Conservation (phyloP, 139 green algal genomes). For the Auxenochlorella pyrenoidosa region DNA sequence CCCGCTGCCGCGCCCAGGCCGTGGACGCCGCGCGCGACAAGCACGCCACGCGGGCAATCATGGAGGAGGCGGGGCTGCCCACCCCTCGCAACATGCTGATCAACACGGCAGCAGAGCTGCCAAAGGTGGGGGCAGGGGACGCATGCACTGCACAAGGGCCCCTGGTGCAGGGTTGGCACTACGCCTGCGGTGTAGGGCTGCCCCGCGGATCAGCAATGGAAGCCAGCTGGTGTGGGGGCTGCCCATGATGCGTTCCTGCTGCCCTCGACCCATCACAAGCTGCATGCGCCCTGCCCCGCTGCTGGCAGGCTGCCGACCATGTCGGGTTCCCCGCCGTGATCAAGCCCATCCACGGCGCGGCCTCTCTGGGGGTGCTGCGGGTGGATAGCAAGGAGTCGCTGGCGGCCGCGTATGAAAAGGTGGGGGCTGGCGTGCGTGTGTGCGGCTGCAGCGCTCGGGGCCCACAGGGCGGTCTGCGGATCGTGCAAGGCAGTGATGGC, state of each 20-base stretch:
- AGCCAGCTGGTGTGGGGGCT: too few species aligned
- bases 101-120: slow-evolving; percentile 54
- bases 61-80: slow-evolving; percentile 79
- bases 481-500: too few species aligned
- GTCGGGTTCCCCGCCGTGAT: slow-evolving; percentile 90
- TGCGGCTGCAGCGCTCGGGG: too few species aligned
- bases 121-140: slow-evolving; percentile 28
- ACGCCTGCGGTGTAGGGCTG: too few species aligned
- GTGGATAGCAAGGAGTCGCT: slow-evolving; percentile 76
- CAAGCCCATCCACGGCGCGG: slow-evolving; percentile 90
- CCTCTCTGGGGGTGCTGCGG: slow-evolving; percentile 88
- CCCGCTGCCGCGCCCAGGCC: slow-evolving; percentile 22
- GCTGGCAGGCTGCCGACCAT: slow-evolving; percentile 46
- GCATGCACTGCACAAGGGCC: too few species aligned
- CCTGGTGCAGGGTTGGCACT: too few species aligned
- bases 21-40: slow-evolving; percentile 92
- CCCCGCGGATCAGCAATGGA: too few species aligned
- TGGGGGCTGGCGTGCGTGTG: neutral
- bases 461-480: too few species aligned
- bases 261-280: too few species aligned
- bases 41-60: slow-evolving; percentile 60
- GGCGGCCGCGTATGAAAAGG: slow-evolving; percentile 43
- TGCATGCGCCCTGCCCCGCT: too few species aligned
- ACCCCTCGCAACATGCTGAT: slow-evolving; percentile 77
- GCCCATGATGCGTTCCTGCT: too few species aligned